Percentiles rank a stretch among this genome's conserved stretches.
These are phyloP conservation scores for Macrophomina tecta DNA, from an alignment of 2,329 filamentous ascomycete species.

Conservation along the genomic window DNA sequence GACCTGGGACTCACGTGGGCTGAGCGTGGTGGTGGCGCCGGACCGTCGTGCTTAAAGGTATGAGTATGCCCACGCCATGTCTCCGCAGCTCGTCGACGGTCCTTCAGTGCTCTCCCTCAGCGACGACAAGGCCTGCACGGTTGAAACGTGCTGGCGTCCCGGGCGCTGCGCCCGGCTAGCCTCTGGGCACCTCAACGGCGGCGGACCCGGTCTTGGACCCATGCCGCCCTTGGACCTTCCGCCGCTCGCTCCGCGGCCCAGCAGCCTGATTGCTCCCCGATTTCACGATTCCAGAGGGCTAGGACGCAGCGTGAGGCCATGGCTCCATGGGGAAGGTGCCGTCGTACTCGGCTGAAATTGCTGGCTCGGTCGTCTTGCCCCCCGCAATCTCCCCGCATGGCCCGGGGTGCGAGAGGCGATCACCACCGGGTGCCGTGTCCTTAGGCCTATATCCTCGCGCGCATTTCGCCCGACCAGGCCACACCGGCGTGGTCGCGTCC, in stretches of 20 bases:
- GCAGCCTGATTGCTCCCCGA: background rate
- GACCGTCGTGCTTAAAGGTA: background rate
- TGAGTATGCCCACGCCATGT: background rate
- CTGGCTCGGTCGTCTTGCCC: background rate
- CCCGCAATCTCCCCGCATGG: conserved; percentile 23
- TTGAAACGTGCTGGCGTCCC: background rate
- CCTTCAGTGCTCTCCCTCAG: background rate
- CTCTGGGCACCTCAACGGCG: background rate
- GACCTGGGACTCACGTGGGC: background rate
- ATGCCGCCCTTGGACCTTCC: background rate
- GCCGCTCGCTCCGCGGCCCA: background rate
- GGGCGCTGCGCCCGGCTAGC: background rate
- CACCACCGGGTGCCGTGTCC: background rate
- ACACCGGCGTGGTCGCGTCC: background rate
- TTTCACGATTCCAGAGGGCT: background rate
- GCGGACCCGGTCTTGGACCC: no score
- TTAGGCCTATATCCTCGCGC: background rate
- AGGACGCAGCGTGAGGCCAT: background rate
- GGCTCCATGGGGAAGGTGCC: background rate
- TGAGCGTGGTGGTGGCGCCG: background rate
- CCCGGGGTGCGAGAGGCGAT: background rate
- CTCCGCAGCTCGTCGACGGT: background rate
- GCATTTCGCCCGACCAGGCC: conserved; percentile 9
- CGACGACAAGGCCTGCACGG: background rate
- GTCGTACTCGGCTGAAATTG: conserved; percentile 14